Conservation (phyloP, 768 basidiomycete species). For the Tylopilus sp. region DNA sequence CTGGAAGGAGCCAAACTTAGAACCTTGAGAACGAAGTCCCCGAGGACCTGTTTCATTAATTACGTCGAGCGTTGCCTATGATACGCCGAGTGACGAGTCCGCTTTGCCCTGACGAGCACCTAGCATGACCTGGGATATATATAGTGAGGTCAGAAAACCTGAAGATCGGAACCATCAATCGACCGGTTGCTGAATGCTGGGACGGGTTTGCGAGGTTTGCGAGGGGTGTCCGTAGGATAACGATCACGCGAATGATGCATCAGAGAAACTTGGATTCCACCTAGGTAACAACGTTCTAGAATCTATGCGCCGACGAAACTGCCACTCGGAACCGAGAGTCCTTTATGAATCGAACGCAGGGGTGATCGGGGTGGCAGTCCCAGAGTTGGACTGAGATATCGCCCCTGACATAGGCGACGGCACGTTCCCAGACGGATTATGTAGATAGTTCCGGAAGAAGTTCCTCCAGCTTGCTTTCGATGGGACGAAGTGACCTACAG, state of each 20-base stretch:
- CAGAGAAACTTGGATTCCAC: not conserved
- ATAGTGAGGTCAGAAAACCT: not conserved
- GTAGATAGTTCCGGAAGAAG: conserved; percentile 68
- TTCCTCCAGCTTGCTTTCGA: conserved; percentile 72
- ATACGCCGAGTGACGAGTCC: not conserved
- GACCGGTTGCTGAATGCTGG: not conserved
- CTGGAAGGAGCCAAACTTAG: not conserved
- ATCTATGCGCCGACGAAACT: conserved; percentile 1
- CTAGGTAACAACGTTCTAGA: not conserved
- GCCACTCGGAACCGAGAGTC: not conserved
- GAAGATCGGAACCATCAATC: not conserved
- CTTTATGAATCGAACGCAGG: conserved; percentile 6
- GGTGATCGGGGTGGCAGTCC: conserved; percentile 43
- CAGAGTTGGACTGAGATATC: conserved; percentile 41
- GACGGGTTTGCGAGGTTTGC: not conserved
- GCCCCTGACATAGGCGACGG: conserved; percentile 41
- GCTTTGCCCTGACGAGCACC: not conserved
- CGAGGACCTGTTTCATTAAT: not conserved
- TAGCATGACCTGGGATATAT: not conserved
- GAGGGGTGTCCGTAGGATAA: not conserved
- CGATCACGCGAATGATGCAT: not conserved
- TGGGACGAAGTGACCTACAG: conserved; percentile 78
- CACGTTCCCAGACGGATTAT: conserved; percentile 44
- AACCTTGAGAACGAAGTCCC: not conserved
- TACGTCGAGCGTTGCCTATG: not conserved